A percentile compares a stretch with the other conserved stretches of the same genome.
These are phyloP conservation scores for Tilletia walkeri DNA, from an alignment of 1,284 basidiomycete species.

Conservation along the genomic window DNA sequence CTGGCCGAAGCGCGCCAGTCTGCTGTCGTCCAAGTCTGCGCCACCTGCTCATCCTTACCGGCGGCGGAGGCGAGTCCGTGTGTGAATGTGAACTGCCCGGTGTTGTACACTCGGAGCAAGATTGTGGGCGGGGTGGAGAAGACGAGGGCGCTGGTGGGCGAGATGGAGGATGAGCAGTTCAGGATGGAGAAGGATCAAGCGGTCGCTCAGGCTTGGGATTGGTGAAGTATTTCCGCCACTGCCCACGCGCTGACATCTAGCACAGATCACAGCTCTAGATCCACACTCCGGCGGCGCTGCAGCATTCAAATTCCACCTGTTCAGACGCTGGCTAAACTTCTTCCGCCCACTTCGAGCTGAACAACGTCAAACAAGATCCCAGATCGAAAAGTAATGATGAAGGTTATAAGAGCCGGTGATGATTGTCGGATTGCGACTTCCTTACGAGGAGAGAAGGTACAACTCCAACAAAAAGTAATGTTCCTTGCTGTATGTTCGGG, in stretches of 20 bases:
- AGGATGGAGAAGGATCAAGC: constrained; percentile 7
- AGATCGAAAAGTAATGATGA: no score
- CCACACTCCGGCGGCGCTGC: no score
- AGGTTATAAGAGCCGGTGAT: constrained; percentile 17
- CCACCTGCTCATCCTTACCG: constrained; percentile 29
- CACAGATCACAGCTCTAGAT: no score
- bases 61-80: constrained; percentile 32
- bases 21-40: constrained; percentile 38
- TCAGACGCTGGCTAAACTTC: no score
- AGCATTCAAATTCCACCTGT: no score
- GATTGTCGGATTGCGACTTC: background rate
- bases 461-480: no score
- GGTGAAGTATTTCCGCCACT: no score
- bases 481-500: no score
- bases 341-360: no score
- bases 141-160: background rate
- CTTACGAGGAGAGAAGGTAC: no score
- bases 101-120: constrained; percentile 39
- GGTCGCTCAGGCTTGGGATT: constrained; percentile 21
- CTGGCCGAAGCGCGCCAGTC: constrained; percentile 23
- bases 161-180: background rate
- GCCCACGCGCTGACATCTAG: no score
- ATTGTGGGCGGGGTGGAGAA: constrained; percentile 16
- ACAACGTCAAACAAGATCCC: no score
- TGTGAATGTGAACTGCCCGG: constrained; percentile 45